phyloP scores from a whole-genome alignment of 768 basidiomycete genomes.

The Amanita pseudoporphyria region DNA sequence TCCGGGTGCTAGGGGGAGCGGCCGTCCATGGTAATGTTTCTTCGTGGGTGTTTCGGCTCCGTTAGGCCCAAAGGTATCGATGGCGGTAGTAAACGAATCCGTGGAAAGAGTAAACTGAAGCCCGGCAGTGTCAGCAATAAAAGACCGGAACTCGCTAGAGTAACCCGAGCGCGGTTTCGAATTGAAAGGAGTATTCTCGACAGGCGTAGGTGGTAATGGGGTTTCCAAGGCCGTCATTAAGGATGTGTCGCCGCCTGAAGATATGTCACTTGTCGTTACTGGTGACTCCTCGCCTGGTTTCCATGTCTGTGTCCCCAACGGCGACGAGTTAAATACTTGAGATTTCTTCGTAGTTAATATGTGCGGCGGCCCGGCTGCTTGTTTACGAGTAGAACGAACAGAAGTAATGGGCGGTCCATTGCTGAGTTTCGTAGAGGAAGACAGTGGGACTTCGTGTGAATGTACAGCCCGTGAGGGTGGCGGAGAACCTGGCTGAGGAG shows the following conservation, averaged over 20 bases:
- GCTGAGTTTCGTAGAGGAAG: not conserved
- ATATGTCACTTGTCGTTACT: not conserved
- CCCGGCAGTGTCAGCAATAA: constrained; percentile 4
- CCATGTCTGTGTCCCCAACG: constrained; percentile 4
- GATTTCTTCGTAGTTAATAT: constrained; percentile 2
- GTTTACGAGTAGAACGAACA: not conserved
- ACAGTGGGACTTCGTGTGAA: not conserved
- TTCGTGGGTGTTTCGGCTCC: not conserved
- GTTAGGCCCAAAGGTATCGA: not conserved
- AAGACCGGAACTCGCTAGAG: not conserved
- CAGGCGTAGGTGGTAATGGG: constrained; percentile 1
- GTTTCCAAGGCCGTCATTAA: not conserved
- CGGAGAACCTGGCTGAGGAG: not conserved
- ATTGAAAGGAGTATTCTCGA: not conserved
- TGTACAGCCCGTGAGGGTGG: not conserved
- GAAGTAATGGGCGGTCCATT: not conserved
- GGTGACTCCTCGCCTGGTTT: constrained; percentile 1
- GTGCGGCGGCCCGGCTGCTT: not conserved
- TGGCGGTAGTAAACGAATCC: not conserved
- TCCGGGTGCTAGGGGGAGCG: constrained; percentile 1
- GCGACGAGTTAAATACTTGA: constrained; percentile 7
- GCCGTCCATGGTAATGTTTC: constrained; percentile 5
- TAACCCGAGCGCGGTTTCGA: not conserved
- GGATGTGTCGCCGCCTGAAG: not conserved
- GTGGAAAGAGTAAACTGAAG: constrained; percentile 2